Percentiles rank a stretch among this genome's conserved stretches.
These are phyloP conservation scores for Lasiosphaeria miniovina DNA, from an alignment of 495 filamentous ascomycete species.

Conservation along the genomic window DNA sequence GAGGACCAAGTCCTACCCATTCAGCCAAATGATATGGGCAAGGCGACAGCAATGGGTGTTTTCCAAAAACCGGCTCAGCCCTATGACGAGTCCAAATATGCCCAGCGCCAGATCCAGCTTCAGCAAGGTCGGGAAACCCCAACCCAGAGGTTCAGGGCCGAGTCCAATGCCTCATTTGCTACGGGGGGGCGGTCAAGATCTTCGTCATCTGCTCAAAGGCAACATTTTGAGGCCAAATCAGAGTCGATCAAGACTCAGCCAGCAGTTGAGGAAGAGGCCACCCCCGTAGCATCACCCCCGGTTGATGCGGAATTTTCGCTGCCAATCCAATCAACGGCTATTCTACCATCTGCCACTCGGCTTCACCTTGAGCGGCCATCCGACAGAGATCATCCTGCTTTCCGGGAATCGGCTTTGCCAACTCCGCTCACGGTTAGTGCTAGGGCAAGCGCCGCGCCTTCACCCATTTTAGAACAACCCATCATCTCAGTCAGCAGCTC, in stretches of 20 bases:
- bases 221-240: conserved; percentile 17
- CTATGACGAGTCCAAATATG: conserved; percentile 83
- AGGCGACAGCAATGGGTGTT: conserved; percentile 79
- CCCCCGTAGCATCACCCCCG: conserved; percentile 39
- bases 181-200: conserved; percentile 31
- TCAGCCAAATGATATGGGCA: conserved; percentile 74
- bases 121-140: conserved; percentile 63
- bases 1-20: conserved; percentile 62
- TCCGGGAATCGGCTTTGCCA: conserved; percentile 36
- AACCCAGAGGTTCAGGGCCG: conserved; percentile 32
- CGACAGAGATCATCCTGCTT: conserved; percentile 45
- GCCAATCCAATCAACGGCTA: conserved; percentile 11
- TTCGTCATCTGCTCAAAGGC: conserved; percentile 29
- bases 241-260: conserved; percentile 17
- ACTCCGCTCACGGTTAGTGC: conserved; percentile 33
- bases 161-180: conserved; percentile 26
- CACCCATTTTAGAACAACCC: conserved; percentile 21
- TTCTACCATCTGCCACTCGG: conserved; percentile 16
- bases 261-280: conserved; percentile 37
- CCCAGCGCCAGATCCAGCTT: conserved; percentile 74
- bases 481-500: conserved; percentile 24
- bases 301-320: conserved; percentile 30
- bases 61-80: conserved; percentile 74
- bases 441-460: conserved; percentile 24
- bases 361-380: conserved; percentile 38